These are phyloP conservation scores for Botrytis pseudocinerea DNA, from an alignment of 2,329 filamentous ascomycete species.

Conservation along the genomic window DNA sequence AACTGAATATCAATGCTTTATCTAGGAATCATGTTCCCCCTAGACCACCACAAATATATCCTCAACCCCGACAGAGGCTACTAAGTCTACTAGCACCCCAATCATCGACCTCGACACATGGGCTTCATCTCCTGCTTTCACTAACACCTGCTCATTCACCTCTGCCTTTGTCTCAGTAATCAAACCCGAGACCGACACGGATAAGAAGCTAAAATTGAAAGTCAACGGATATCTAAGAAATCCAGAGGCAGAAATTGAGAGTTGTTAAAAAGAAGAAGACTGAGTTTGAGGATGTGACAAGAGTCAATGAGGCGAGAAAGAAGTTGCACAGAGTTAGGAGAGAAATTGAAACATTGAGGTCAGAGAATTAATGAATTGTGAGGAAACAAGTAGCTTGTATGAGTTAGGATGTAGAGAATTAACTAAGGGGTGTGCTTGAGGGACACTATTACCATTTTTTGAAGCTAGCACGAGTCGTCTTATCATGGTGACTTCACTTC, in stretches of 20 bases:
- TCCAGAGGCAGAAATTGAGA: neutral
- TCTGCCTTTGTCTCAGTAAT: neutral
- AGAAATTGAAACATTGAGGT: neutral
- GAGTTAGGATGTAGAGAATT: neutral
- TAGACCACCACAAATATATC: too few species aligned
- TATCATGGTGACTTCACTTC: neutral
- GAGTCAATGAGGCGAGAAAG: neutral
- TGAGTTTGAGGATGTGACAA: slow-evolving; percentile 11
- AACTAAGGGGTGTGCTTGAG: neutral
- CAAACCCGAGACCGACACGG: neutral
- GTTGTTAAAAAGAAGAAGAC: neutral
- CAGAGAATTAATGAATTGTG: neutral
- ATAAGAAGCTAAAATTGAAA: neutral
- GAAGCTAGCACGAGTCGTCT: neutral
- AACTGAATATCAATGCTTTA: too few species aligned
- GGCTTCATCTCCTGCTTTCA: neutral
- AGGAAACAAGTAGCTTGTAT: too few species aligned
- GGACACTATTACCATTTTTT: neutral
- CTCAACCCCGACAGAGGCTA: too few species aligned
- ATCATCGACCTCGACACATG: neutral
- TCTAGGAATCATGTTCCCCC: too few species aligned
- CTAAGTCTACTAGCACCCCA: too few species aligned
- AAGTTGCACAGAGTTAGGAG: neutral
- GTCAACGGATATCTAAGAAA: neutral
- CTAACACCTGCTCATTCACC: neutral